Conservation (phyloP, 208 protist genomes). For the Jaenimonas drosophilae region DNA sequence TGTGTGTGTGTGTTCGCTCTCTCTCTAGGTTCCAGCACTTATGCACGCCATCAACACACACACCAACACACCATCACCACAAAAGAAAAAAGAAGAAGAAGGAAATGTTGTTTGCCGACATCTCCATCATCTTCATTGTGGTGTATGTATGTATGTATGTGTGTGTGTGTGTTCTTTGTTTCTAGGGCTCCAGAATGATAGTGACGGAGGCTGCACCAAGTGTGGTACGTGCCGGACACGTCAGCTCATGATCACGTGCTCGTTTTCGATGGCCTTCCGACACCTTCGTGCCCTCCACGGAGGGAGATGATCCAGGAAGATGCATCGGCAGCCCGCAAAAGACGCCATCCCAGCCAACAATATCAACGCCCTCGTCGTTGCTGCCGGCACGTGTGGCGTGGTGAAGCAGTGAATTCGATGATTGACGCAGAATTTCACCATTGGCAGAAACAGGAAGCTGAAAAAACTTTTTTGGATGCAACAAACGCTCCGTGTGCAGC, state of each 20-base stretch:
- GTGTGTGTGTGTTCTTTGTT: background rate
- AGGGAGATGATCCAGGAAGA: constrained; percentile 17
- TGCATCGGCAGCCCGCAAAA: constrained; percentile 22
- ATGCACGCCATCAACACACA: background rate
- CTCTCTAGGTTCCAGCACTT: too few species aligned
- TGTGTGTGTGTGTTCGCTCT: background rate
- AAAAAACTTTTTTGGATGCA: too few species aligned
- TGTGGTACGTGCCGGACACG: too few species aligned
- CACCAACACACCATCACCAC: background rate
- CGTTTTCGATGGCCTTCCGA: too few species aligned
- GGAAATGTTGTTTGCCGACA: background rate
- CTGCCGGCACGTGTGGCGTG: background rate
- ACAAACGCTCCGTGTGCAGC: too few species aligned
- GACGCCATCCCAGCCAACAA: constrained; percentile 41
- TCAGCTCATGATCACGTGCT: too few species aligned
- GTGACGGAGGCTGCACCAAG: constrained; percentile 6
- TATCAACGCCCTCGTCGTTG: constrained; percentile 11
- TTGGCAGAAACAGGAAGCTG: too few species aligned
- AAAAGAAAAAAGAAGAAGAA: constrained; percentile 3
- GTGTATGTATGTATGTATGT: background rate
- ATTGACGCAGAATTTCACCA: too few species aligned
- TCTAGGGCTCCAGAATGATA: constrained; percentile 5
- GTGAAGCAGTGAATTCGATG: too few species aligned
- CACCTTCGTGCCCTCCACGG: too few species aligned
- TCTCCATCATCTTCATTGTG: background rate